Conservation (phyloP, 768 basidiomycete species). For the Plicaturopsis crispa region DNA sequence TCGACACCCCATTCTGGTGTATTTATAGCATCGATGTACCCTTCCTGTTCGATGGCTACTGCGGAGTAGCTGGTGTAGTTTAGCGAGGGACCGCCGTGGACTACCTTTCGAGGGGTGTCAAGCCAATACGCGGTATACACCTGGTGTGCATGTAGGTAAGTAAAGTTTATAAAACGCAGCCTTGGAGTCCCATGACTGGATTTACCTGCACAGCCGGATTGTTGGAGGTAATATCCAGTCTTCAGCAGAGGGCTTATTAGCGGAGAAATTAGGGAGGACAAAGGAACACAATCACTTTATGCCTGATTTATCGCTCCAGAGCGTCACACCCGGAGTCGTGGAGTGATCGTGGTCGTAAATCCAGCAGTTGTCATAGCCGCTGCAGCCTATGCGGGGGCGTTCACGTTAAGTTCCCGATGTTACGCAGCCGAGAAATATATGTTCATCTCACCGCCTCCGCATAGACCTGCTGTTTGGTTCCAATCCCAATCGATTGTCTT, state of each 20-base stretch:
- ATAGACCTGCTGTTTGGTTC: constrained; percentile 14
- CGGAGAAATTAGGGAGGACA: neutral
- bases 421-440: too few relatives aligned
- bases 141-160: too few relatives aligned
- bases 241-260: constrained; percentile 10
- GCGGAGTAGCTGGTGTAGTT: constrained; percentile 35
- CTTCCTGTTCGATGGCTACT: constrained; percentile 46
- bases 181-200: too few relatives aligned
- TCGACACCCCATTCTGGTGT: constrained; percentile 46
- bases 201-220: constrained; percentile 44
- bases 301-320: constrained; percentile 43
- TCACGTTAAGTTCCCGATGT: too few relatives aligned
- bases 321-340: constrained; percentile 22
- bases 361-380: constrained; percentile 44
- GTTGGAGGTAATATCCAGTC: constrained; percentile 41
- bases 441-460: constrained; percentile 16
- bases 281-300: constrained; percentile 26
- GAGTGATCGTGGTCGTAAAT: constrained; percentile 33
- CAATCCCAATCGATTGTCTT: constrained; percentile 13
- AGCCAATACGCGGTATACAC: constrained; percentile 41
- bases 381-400: too few relatives aligned
- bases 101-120: constrained; percentile 35
- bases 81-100: constrained; percentile 38
- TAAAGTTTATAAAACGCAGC: too few relatives aligned
- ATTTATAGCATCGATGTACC: constrained; percentile 48